Conservation (phyloP, 1,139 yeast species). For the Hanseniaspora sp. region DNA sequence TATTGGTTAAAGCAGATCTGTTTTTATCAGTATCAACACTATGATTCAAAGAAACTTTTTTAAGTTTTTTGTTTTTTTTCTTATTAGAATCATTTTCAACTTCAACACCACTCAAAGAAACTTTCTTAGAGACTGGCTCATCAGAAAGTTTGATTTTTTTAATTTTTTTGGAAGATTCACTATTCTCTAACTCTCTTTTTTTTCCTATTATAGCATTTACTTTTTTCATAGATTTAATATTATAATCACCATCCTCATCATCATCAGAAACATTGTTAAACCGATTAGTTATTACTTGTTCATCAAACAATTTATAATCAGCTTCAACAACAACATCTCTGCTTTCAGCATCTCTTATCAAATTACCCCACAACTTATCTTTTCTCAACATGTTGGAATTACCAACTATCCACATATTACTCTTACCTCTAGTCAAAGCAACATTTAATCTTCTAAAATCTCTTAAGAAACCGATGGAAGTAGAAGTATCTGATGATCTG, state of each 20-base stretch:
- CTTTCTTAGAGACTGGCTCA: not conserved
- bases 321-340: slow-evolving; percentile 32
- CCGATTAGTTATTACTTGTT: not conserved
- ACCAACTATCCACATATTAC: slow-evolving; percentile 89
- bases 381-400: slow-evolving; percentile 50
- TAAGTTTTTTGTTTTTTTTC: not conserved
- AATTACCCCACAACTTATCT: slow-evolving; percentile 58
- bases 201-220: not conserved
- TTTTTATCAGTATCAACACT: not conserved
- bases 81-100: not conserved
- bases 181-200: not conserved
- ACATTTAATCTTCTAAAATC: slow-evolving; percentile 89
- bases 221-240: not conserved
- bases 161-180: not conserved
- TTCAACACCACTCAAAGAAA: not conserved
- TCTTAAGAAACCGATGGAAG: slow-evolving; percentile 42
- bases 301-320: not conserved
- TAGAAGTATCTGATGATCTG: slow-evolving; percentile 72
- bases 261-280: not conserved
- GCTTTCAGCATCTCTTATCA: slow-evolving; percentile 50
- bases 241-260: not conserved
- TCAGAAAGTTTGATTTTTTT: not conserved
- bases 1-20: not conserved
- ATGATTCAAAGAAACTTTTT: not conserved
- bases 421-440: slow-evolving; percentile 77